These are phyloP conservation scores for Vitis hybrid DNA, from an alignment of 177 flowering plant genomes.

Conservation along the genomic window DNA sequence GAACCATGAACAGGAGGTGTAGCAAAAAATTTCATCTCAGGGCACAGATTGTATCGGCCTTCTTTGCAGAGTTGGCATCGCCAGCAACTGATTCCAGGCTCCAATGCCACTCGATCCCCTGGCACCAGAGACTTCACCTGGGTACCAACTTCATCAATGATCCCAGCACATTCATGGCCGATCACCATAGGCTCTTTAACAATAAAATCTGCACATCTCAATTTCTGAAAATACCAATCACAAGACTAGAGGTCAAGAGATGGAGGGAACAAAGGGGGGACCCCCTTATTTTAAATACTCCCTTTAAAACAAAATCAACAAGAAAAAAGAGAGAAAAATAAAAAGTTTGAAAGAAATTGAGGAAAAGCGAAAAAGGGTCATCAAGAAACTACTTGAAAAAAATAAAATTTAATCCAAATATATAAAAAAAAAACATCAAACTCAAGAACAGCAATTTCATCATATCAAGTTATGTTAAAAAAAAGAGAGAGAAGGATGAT, in stretches of 20 bases:
- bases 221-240: slow-evolving; percentile 33
- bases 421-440: not conserved
- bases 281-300: too few species aligned
- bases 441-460: not conserved
- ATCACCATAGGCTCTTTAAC: slow-evolving; percentile 97
- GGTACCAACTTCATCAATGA: slow-evolving; percentile 82
- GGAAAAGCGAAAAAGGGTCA: not conserved
- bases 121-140: slow-evolving; percentile 62
- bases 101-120: slow-evolving; percentile 93
- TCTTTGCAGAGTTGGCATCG: slow-evolving; percentile 68
- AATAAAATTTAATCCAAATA: not conserved
- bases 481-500: not conserved
- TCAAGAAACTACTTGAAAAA: not conserved
- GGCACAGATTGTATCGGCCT: slow-evolving; percentile 91
- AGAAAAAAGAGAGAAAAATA: too few species aligned
- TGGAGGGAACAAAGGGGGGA: too few species aligned
- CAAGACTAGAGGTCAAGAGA: not conserved
- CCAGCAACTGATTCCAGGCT: slow-evolving; percentile 97
- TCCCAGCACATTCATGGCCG: slow-evolving; percentile 97
- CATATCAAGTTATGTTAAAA: not conserved
- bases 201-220: slow-evolving; percentile 65
- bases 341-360: too few species aligned
- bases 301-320: not conserved
- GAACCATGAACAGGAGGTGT: slow-evolving; percentile 97
- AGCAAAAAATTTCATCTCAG: slow-evolving; percentile 96